Evolutionary conservation across 2,329 filamentous ascomycete species (phyloP), one percentile per base, ranked within the genome.

Genomic region (Monilinia fructicola): DNA sequence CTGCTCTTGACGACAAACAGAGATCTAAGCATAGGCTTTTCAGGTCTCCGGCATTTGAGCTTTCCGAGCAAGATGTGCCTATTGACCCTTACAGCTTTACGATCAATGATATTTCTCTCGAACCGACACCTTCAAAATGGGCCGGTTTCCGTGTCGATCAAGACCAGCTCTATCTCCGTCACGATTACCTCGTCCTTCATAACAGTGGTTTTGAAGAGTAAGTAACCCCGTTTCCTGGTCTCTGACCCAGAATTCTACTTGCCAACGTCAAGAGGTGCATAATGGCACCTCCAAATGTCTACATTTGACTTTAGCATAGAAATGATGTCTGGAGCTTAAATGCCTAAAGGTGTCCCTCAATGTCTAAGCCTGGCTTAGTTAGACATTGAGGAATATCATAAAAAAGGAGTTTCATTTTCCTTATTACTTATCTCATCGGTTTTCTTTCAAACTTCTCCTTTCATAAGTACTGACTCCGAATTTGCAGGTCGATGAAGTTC

Each of bases 401-500:
- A 42, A 16, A 42, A 16, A 42, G 12, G 40, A 42, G 40, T 50
- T 23, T 50, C n/a, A 50, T 23, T 50, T 50, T 50, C 10, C n/a
- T 12, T 2, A 12, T 4, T 14, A 50, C 2, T 26, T 50, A n/a
- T 12, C 12, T 50, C n/a, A 4, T 26, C 4, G 31, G 4, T 23
- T 50, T 26, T 5, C n/a, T 10, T 50, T 23, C n/a, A 81, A 73
- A 26, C 28, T 26, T 12, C 21, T 28, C 12, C 26, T 40, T 16
- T 23, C 6, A 16, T 60, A 23, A 21, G 42, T 78, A 52, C 59
- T 53, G 23, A 23, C 26, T 40, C 23, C 23, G 16, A 69, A 68
- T n/a, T 73, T 74, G 54, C 80, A 72, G 83, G 55, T 79, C 76
- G 0, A 98, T 99, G 95, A 97, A 98, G 72, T 99, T 97, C 84